These are phyloP conservation scores for Biscogniauxia mediterranea DNA, from an alignment of 2,329 filamentous ascomycete species.

Conservation along the genomic window DNA sequence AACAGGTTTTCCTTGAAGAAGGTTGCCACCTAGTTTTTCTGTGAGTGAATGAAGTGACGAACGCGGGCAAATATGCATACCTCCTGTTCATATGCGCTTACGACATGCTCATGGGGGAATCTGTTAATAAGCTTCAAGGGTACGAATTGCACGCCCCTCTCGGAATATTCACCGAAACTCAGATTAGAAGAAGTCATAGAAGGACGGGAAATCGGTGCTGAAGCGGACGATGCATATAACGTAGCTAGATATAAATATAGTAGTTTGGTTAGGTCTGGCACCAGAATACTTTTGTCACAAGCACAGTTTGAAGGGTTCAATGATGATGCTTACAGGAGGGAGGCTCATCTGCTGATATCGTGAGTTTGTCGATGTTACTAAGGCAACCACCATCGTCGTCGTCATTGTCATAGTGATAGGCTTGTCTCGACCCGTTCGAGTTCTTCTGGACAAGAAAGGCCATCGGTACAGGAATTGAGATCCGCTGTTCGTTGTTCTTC, in stretches of 20 bases:
- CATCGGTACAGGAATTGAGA: too few relatives aligned
- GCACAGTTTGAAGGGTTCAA: not conserved
- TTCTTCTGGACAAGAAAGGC: too few relatives aligned
- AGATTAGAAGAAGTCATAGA: constrained; percentile 17
- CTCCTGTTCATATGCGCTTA: constrained; percentile 48
- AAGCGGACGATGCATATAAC: not conserved
- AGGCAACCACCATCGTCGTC: too few relatives aligned
- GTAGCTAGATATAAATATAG: too few relatives aligned
- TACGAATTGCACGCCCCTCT: constrained; percentile 37
- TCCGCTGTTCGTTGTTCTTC: too few relatives aligned
- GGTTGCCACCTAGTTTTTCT: constrained; percentile 35
- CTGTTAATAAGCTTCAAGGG: constrained; percentile 53
- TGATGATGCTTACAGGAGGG: not conserved
- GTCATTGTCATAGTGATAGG: too few relatives aligned
- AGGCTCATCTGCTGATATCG: not conserved
- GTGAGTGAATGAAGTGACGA: constrained; percentile 8
- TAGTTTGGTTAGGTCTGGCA: too few relatives aligned
- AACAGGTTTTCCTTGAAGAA: constrained; percentile 60
- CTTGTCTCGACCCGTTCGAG: too few relatives aligned
- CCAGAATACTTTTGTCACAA: too few relatives aligned
- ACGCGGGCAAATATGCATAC: constrained; percentile 33
- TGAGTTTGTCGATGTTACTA: too few relatives aligned
- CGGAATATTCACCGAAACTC: constrained; percentile 26
- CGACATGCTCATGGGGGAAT: constrained; percentile 61
- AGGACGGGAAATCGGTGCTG: not conserved